Conservation (phyloP, 345 rosid genomes). For the Sisymbrium altissimum region DNA sequence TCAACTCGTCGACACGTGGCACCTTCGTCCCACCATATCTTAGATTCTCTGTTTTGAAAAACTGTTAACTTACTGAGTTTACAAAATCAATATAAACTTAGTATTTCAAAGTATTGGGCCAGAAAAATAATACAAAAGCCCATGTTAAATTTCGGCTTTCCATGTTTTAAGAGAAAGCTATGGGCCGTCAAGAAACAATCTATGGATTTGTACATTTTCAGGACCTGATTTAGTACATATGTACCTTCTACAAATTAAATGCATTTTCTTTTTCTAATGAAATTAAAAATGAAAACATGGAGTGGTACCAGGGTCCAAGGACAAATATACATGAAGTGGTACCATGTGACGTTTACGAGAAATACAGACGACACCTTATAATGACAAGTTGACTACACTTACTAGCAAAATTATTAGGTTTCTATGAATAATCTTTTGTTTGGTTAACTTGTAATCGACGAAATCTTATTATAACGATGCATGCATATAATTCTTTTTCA, state of each 20-base stretch:
- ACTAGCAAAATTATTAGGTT: conserved; percentile 1
- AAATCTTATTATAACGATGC: not conserved
- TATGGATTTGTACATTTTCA: not conserved
- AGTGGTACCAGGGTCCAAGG: conserved; percentile 6
- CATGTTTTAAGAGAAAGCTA: not conserved
- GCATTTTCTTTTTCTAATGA: not conserved
- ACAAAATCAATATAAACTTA: not conserved
- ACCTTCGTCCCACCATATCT: conserved; percentile 23
- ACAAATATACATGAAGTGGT: conserved; percentile 23
- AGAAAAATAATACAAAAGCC: not conserved
- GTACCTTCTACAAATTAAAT: not conserved
- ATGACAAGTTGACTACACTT: not conserved
- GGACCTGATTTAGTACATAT: not conserved
- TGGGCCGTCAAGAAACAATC: not conserved
- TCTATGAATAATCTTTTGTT: too few relatives aligned
- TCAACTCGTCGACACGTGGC: conserved; percentile 25
- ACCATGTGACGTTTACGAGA: conserved; percentile 18
- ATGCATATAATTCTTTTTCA: not conserved
- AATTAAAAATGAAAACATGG: not conserved
- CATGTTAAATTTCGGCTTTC: not conserved
- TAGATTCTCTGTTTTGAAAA: conserved; percentile 6
- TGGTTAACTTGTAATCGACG: not conserved
- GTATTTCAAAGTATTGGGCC: not conserved
- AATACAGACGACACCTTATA: conserved; percentile 16
- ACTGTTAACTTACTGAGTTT: not conserved